Evolutionary conservation across 257 asterid species (phyloP).

Genomic region (Craterostigma plantagineum): DNA sequence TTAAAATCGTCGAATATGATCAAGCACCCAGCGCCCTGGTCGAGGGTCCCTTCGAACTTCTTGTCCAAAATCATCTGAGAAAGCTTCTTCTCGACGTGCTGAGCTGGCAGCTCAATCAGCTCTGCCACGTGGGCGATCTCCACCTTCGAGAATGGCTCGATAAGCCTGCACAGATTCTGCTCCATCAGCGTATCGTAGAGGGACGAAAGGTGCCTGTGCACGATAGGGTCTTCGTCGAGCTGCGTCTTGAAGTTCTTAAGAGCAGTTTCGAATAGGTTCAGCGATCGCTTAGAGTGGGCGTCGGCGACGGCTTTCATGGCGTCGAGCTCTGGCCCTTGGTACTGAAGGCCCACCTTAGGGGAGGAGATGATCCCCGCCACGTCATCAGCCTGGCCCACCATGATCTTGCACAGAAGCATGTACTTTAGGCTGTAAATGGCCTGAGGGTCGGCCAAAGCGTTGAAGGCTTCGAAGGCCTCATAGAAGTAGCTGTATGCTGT

Average conservation of each 20-base stretch:
- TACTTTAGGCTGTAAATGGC: constrained; percentile 45
- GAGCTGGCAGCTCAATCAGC: constrained; percentile 36
- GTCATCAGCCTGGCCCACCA: constrained; percentile 53
- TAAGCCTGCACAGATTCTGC: constrained; percentile 59
- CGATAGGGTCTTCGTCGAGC: constrained; percentile 51
- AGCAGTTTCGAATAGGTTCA: constrained; percentile 40
- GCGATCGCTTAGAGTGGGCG: constrained; percentile 45
- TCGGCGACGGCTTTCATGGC: constrained; percentile 58
- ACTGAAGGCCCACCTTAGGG: constrained; percentile 41
- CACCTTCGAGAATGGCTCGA: constrained; percentile 46
- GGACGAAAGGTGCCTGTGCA: constrained; percentile 50
- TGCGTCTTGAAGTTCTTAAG: constrained; percentile 35
- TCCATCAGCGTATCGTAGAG: constrained; percentile 43
- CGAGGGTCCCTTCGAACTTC: constrained; percentile 54
- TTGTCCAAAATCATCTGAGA: constrained; percentile 53
- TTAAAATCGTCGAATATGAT: constrained; percentile 43
- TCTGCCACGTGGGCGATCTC: constrained; percentile 47
- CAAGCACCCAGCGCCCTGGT: constrained; percentile 54
- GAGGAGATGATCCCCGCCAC: constrained; percentile 48
- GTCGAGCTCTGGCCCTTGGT: constrained; percentile 46
- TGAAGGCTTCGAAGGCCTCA: constrained; percentile 56
- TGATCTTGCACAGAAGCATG: constrained; percentile 43
- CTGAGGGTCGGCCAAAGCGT: constrained; percentile 42
- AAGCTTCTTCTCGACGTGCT: constrained; percentile 38
- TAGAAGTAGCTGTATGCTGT: constrained; percentile 47